phyloP scores from a whole-genome alignment of 768 basidiomycete genomes.

The Hygrocybe punicea region DNA sequence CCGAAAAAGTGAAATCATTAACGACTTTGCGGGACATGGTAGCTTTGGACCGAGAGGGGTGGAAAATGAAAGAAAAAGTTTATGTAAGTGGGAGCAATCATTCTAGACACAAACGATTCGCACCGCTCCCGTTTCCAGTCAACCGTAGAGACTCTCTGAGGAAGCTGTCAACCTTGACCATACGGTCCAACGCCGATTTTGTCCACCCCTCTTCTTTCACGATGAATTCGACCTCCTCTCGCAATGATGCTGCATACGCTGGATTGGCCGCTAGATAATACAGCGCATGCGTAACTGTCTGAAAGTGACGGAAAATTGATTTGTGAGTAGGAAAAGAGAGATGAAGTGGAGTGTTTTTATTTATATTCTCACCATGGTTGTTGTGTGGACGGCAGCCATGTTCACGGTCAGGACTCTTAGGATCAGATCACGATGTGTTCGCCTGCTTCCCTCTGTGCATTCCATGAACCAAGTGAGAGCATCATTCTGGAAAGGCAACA shows the following conservation, averaged over 20 bases:
- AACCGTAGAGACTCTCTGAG: slow-evolving; percentile 37
- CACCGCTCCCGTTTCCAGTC: slow-evolving; percentile 29
- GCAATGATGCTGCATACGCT: slow-evolving; percentile 29
- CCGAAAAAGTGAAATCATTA: slow-evolving; percentile 34
- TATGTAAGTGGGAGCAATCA: too few species aligned
- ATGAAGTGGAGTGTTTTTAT: too few species aligned
- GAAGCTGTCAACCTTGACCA: slow-evolving; percentile 42
- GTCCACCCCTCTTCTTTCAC: slow-evolving; percentile 32
- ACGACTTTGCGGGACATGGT: slow-evolving; percentile 31
- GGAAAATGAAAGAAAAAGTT: too few species aligned
- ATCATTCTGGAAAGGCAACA: slow-evolving; percentile 5
- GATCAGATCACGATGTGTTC: slow-evolving; percentile 8
- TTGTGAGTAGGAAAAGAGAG: neutral
- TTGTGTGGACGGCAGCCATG: slow-evolving; percentile 34
- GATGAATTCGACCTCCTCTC: slow-evolving; percentile 40
- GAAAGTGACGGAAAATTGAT: neutral
- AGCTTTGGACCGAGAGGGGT: slow-evolving; percentile 17
- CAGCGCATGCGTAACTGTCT: slow-evolving; percentile 37
- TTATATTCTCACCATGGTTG: slow-evolving; percentile 5
- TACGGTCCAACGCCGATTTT: slow-evolving; percentile 28
- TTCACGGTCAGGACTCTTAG: slow-evolving; percentile 27
- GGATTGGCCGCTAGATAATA: slow-evolving; percentile 33
- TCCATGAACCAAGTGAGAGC: slow-evolving; percentile 32
- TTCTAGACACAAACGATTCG: slow-evolving; percentile 5
- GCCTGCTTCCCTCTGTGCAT: neutral